These are phyloP conservation scores for Cardamine resedifolia DNA, from an alignment of 345 rosid species.

Conservation along the genomic window DNA sequence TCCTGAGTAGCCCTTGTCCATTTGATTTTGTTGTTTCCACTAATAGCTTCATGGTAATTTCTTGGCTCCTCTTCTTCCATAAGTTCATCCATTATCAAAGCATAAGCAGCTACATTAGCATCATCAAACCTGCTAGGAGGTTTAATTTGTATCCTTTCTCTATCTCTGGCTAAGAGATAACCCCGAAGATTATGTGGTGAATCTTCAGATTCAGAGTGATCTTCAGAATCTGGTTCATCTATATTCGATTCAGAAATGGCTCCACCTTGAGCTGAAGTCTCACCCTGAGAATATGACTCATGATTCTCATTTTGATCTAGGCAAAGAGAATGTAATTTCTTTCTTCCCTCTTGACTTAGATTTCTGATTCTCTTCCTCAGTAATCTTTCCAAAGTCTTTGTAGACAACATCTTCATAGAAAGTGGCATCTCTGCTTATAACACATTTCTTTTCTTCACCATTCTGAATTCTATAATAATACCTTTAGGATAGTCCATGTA, in stretches of 20 bases:
- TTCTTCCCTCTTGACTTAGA: neutral
- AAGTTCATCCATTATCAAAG: neutral
- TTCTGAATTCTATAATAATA: neutral
- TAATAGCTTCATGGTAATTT: neutral
- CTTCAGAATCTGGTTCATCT: neutral
- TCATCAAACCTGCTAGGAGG: neutral
- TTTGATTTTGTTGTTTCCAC: neutral
- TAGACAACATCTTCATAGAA: neutral
- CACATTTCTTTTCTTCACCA: neutral
- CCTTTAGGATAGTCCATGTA: neutral
- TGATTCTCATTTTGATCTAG: no score
- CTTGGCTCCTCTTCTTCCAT: neutral
- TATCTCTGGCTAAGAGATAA: neutral
- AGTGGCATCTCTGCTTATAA: neutral
- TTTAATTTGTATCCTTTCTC: neutral
- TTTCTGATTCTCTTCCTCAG: neutral
- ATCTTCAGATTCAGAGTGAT: neutral
- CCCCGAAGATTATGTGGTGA: neutral
- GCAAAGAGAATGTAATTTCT: neutral
- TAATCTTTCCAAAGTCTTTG: neutral
- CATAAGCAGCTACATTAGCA: neutral
- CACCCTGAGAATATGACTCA: neutral
- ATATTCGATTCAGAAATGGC: neutral
- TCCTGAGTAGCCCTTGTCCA: neutral
- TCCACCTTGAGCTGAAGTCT: neutral